Conservation (phyloP, 2,329 filamentous ascomycete species). For the Paraphaeosphaeria sporulosa region DNA sequence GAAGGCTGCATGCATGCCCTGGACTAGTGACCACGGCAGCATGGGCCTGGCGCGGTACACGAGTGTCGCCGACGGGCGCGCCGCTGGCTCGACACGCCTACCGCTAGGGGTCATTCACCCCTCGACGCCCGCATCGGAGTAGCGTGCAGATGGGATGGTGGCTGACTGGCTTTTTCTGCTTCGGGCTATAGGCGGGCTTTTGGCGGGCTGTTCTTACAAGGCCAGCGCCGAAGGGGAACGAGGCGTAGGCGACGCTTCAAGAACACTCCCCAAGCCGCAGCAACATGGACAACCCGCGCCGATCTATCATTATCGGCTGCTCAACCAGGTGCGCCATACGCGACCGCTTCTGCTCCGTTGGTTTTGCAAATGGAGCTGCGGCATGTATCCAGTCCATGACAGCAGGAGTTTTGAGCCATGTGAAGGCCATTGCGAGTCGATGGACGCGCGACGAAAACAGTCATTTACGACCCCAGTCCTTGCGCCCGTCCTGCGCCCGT, state of each 20-base stretch:
- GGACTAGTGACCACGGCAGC: neutral
- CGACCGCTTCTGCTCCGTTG: neutral
- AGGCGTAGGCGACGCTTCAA: neutral
- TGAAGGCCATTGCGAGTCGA: too few relatives aligned
- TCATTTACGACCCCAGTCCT: neutral
- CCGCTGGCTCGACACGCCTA: neutral
- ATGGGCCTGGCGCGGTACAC: constrained; percentile 9
- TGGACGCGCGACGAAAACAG: too few relatives aligned
- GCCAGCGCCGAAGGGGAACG: neutral
- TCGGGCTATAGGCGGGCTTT: neutral
- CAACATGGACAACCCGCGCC: neutral
- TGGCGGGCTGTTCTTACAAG: neutral
- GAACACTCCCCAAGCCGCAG: neutral
- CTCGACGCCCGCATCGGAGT: constrained; percentile 5
- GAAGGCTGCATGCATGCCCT: neutral
- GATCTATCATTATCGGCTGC: constrained; percentile 4
- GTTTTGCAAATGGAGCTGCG: neutral
- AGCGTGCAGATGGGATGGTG: constrained; percentile 5
- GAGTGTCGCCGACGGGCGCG: constrained; percentile 7
- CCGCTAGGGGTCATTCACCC: constrained; percentile 4
- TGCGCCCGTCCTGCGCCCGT: too few relatives aligned
- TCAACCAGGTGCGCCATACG: neutral
- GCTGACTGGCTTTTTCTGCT: neutral
- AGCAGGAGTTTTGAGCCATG: too few relatives aligned
- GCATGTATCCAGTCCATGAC: too few relatives aligned